Conservation (phyloP, 2,329 filamentous ascomycete genomes). For the Canariomyces notabilis region DNA sequence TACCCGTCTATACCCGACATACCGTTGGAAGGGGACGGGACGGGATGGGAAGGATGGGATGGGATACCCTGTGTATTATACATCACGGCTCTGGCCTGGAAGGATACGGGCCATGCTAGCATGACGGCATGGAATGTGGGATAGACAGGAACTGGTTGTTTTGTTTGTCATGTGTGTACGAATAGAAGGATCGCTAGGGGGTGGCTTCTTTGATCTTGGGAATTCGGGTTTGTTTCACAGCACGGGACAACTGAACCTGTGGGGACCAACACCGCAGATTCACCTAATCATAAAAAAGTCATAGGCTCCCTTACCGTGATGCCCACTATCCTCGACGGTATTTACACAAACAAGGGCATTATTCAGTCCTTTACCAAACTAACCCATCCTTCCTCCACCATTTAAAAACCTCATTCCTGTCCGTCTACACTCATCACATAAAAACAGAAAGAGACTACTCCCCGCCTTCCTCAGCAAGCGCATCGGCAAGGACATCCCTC, state of each 20-base stretch:
- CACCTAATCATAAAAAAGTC: neutral
- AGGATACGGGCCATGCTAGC: neutral
- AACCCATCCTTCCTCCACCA: no score
- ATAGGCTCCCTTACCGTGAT: neutral
- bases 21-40: no score
- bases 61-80: neutral
- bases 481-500: conserved; percentile 50
- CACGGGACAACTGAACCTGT: no score
- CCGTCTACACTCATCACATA: neutral
- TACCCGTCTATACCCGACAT: no score
- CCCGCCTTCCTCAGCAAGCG: conserved; percentile 48
- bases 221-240: neutral
- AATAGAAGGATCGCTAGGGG: neutral
- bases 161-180: neutral
- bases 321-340: no score
- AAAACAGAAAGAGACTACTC: conserved; percentile 4
- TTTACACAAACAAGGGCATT: no score
- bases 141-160: neutral
- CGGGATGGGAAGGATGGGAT: neutral
- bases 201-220: neutral
- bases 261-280: neutral
- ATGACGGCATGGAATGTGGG: neutral
- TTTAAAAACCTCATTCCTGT: neutral
- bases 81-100: neutral
- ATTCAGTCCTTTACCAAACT: no score